Evolutionary conservation across 192 early-diverging fungal genomes (phyloP), one percentile per base, ranked within the genome.

Genomic region (Backusella mclennaniae): DNA sequence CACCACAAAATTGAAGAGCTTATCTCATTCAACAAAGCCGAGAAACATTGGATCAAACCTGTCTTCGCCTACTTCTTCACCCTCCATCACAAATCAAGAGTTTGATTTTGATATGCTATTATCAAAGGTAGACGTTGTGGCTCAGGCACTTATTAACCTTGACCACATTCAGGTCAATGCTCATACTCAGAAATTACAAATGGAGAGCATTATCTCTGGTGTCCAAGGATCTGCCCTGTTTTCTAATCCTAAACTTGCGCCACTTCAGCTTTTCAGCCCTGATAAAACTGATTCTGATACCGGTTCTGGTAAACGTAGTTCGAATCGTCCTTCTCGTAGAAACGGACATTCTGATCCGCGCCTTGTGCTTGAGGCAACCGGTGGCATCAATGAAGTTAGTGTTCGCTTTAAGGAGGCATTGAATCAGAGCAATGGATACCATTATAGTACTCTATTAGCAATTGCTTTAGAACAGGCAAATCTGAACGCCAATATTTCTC

Each of bases 401-500:
- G 44, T 79, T 31, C 19, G 52, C n/a, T 67, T 79, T 23, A 39
- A 71, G 35, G 76, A 77, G 31, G 41, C 39, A 39, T n/a, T 38
- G 15, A 26, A 39, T 19, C 59, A 46, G 38, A 41, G 70, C 9
- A 46, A 66, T 46, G 42, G 7, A 14, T 63, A 26, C 0, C 49
- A n/a, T 19, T 26, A 35, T 8, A 79, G 66, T 35, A 75, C 67
- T 23, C 71, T 88, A 1, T 67, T 90, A 26, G 82, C 71, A 1
- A 76, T 90, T 21, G 80, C 79, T n/a, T 76, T 90, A 17, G 79
- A 79, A 31, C 74, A 78, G 7, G 81, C 85, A 73, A 83, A 81
- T 21, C 52, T 83, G 7, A 85, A 85, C 68, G 84, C 77, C 0
- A 83, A 85, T 7, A 73, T 88, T 19, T 86, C 84, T 33, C 81